Base-by-base conservation (phyloP, 1,284 basidiomycete species). In the Leccinum ambiguum region DNA sequence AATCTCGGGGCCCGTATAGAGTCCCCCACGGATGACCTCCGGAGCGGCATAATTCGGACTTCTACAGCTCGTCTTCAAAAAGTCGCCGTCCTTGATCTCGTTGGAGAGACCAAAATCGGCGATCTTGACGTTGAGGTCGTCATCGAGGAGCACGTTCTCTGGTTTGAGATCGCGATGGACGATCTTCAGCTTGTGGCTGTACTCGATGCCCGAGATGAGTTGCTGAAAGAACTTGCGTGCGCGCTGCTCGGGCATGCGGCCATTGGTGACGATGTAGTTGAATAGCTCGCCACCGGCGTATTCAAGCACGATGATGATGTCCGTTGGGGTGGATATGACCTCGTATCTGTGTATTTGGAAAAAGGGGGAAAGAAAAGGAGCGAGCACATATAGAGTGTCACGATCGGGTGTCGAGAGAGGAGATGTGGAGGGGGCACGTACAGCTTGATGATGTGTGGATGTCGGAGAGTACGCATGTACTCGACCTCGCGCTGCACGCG, bases 381-480 rank as follows among this genome's bases (percentile, higher is more conserved):
- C 21, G 21, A 54, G 21, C 50, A 13, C 50, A 14, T 54, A 54
- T 54, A 54, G 13, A 14, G 30, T 64, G 69, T 67, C 64, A 69
- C 67, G 67, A 59, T 64, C 36, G 50, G 33, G 26, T 54, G 48
- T 45, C 11, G 48, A 21, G 45, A 14, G n/a, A 3, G 36, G 30
- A 6, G 10, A 63, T 54, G 61, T 23, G 65, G 64, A 64, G 67
- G 64, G 54, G 56, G 63, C 53, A 83, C 86, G 70, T 74, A 96
- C 93, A 97, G 85, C 79, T 97, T 97, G 84, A 97, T 93, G 77
- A 98, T 97, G 76, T 98, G 95, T 1, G 96, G 91, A 77, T 98
- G 96, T 59, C 93, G 83, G 21, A 98, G 85, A 50, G 94, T 87
- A 67, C 93, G 89, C 84, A 97, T 92, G 79, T 97, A 97, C 75